phyloP scores from a whole-genome alignment of 768 basidiomycete genomes.

The Russula sp. region DNA sequence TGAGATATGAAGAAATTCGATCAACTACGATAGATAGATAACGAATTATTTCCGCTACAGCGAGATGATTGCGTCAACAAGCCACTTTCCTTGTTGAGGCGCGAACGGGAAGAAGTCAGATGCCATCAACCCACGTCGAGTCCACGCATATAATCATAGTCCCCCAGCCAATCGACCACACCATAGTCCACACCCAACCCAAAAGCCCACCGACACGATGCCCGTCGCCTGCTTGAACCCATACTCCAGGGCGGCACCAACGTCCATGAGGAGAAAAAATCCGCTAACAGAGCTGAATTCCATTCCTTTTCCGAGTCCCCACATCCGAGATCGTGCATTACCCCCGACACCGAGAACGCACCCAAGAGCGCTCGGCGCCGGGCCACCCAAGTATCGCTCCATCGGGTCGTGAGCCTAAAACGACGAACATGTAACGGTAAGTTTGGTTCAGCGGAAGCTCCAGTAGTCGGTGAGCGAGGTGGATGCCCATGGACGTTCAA shows the following conservation, averaged over 20 bases:
- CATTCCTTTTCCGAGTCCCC: constrained; percentile 56
- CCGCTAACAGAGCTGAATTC: constrained; percentile 46
- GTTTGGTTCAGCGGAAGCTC: constrained; percentile 42
- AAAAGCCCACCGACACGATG: constrained; percentile 45
- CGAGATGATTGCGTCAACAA: constrained; percentile 2
- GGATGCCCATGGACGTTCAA: constrained; percentile 39
- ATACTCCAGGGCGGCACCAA: constrained; percentile 51
- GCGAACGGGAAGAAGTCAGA: constrained; percentile 10
- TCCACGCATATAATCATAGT: constrained; percentile 23
- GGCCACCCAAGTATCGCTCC: constrained; percentile 45
- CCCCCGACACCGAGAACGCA: constrained; percentile 55
- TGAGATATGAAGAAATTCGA: neutral
- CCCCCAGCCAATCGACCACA: constrained; percentile 50
- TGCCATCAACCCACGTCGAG: constrained; percentile 22
- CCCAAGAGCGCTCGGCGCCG: constrained; percentile 55
- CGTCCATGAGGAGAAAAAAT: constrained; percentile 59
- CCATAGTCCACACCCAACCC: constrained; percentile 53
- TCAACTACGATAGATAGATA: neutral
- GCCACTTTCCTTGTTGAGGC: constrained; percentile 11
- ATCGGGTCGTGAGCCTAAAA: constrained; percentile 37
- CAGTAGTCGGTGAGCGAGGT: constrained; percentile 43
- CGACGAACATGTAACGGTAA: constrained; percentile 37
- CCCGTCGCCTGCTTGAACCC: constrained; percentile 47
- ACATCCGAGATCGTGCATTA: constrained; percentile 57
- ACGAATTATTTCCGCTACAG: neutral